Conservation (phyloP, 495 filamentous ascomycete genomes). For the Podospora fimiseda region DNA sequence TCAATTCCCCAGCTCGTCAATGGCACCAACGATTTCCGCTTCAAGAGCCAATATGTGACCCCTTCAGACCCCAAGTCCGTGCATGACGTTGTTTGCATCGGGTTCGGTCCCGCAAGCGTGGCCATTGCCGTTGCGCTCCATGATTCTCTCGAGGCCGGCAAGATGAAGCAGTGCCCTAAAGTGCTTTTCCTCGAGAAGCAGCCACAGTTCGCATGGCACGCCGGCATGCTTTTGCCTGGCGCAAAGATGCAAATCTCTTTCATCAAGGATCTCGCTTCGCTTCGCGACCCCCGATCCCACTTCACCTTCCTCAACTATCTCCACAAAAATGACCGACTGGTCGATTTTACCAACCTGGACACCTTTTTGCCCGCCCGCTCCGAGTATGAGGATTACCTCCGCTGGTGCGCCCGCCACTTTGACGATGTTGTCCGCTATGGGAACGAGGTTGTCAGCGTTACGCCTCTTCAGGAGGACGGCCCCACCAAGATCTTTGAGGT, state of each 20-base stretch:
- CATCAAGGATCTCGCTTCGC: constrained; percentile 89
- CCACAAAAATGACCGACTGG: constrained; percentile 65
- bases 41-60: constrained; percentile 19
- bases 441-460: constrained; percentile 64
- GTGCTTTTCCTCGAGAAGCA: constrained; percentile 85
- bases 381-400: constrained; percentile 93
- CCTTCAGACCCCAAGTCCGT: constrained; percentile 40
- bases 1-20: constrained; percentile 9
- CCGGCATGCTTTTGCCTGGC: constrained; percentile 88
- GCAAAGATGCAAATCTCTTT: constrained; percentile 98
- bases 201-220: constrained; percentile 79
- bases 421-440: constrained; percentile 70
- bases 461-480: constrained; percentile 38
- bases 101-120: constrained; percentile 88
- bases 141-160: constrained; percentile 51
- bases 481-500: constrained; percentile 46
- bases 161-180: constrained; percentile 46
- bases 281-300: constrained; percentile 78
- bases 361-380: constrained; percentile 81
- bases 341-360: constrained; percentile 82
- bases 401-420: constrained; percentile 84
- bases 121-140: constrained; percentile 88
- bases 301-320: constrained; percentile 98
- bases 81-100: constrained; percentile 82
- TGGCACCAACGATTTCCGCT: constrained; percentile 11